A percentile compares a stretch with the other conserved stretches of the same genome.
Evolutionary conservation across 1,284 basidiomycete genomes (phyloP).

Genomic region (Fomitopsis schrenkii): DNA sequence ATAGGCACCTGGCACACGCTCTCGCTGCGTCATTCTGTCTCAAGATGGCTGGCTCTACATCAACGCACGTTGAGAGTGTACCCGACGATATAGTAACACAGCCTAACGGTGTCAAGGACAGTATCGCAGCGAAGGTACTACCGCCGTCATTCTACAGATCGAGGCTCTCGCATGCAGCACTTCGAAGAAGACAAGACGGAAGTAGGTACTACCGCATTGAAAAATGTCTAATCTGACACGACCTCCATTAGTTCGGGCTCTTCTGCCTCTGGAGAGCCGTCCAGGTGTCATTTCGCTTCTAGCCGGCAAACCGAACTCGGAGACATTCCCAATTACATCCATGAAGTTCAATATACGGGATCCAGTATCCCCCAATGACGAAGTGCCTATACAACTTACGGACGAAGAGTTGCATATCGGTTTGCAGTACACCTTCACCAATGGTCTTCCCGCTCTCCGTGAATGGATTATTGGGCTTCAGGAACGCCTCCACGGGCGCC

Average conservation of each 20-base stretch:
- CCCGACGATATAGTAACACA: neutral
- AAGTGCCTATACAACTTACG: conserved; percentile 45
- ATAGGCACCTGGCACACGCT: neutral
- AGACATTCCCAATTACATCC: conserved; percentile 85
- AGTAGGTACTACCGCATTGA: conserved; percentile 37
- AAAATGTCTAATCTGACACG: neutral
- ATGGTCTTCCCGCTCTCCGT: conserved; percentile 63
- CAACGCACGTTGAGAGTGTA: neutral
- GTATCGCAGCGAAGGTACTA: conserved; percentile 18
- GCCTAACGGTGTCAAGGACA: neutral
- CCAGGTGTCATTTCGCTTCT: conserved; percentile 85
- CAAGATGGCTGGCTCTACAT: neutral
- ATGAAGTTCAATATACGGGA: conserved; percentile 54
- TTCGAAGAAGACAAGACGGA: conserved; percentile 49
- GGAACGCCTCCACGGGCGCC: conserved; percentile 56
- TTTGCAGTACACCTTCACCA: conserved; percentile 76
- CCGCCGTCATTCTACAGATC: conserved; percentile 44
- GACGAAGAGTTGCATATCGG: conserved; percentile 54
- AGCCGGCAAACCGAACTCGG: conserved; percentile 83
- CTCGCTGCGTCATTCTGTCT: neutral
- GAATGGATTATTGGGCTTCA: conserved; percentile 71
- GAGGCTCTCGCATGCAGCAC: conserved; percentile 53
- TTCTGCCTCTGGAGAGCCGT: conserved; percentile 72
- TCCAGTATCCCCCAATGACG: conserved; percentile 38
- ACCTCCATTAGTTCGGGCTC: conserved; percentile 25